These are phyloP conservation scores for Gryganskiella cystojenkinii DNA, from an alignment of 192 early-diverging fungal species.

Conservation along the genomic window DNA sequence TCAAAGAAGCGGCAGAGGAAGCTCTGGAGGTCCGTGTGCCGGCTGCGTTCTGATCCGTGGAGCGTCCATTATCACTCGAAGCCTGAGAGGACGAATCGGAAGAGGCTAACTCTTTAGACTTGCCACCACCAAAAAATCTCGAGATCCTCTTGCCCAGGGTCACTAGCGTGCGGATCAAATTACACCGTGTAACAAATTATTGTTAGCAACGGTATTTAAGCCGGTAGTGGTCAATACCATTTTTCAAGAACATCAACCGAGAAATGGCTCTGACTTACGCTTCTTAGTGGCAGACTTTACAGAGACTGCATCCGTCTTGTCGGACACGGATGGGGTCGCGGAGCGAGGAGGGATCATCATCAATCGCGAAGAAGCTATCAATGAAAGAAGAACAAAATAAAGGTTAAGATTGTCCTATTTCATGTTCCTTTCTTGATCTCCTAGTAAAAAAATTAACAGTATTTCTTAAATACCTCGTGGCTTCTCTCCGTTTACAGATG, in stretches of 20 bases:
- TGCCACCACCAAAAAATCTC: constrained; percentile 20
- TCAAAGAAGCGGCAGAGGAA: constrained; percentile 6
- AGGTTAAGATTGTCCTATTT: not conserved
- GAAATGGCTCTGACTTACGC: constrained; percentile 14
- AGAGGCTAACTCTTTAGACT: constrained; percentile 4
- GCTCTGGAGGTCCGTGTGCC: not conserved
- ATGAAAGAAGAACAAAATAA: not conserved
- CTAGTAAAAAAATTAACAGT: not conserved
- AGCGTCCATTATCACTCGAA: not conserved
- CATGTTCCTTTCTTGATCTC: not conserved
- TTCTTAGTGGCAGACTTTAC: constrained; percentile 36
- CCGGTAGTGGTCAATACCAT: too few species aligned
- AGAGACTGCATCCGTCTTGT: constrained; percentile 19
- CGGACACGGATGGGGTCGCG: constrained; percentile 10
- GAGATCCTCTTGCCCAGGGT: constrained; percentile 48
- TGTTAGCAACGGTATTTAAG: not conserved
- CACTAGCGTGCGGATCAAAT: constrained; percentile 4
- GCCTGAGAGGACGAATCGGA: not conserved
- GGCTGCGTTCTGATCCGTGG: not conserved
- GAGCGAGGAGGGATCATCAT: constrained; percentile 2
- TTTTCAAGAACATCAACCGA: not conserved
- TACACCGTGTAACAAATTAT: not conserved
- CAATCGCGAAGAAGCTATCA: constrained; percentile 18
- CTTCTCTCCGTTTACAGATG: not conserved
- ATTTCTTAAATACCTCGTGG: not conserved